Evolutionary conservation across 2,329 filamentous ascomycete genomes (phyloP).

Genomic region (Penicillium decumbens): DNA sequence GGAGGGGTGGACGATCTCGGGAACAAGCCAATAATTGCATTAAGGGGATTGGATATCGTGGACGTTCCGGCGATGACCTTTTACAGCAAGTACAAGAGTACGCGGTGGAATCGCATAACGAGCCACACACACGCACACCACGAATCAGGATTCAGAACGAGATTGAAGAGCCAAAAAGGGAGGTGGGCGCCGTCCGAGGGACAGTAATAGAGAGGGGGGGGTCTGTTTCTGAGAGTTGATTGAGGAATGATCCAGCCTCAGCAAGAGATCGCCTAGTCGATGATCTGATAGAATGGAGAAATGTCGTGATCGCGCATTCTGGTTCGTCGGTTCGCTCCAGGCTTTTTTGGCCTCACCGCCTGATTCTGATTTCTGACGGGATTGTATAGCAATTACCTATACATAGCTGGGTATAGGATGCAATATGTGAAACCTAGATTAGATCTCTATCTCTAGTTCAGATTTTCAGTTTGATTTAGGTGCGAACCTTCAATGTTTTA

Average conservation of each 20-base stretch:
- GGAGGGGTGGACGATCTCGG: neutral
- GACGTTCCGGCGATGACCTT: neutral
- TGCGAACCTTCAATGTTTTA: neutral
- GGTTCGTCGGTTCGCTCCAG: slow-evolving; percentile 24
- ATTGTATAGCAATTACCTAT: neutral
- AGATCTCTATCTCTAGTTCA: no score
- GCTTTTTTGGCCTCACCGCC: slow-evolving; percentile 20
- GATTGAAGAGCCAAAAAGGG: slow-evolving; percentile 1
- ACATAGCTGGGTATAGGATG: neutral
- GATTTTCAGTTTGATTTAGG: neutral
- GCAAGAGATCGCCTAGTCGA: slow-evolving; percentile 24
- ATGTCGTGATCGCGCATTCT: slow-evolving; percentile 40
- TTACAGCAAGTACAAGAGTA: neutral
- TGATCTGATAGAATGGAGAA: slow-evolving; percentile 43
- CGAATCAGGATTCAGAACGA: neutral
- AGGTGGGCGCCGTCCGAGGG: neutral
- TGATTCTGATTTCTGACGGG: neutral
- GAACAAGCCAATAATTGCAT: neutral
- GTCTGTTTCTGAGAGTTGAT: neutral
- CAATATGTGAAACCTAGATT: neutral
- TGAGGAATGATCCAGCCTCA: slow-evolving; percentile 1
- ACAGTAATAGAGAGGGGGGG: neutral
- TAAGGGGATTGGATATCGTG: neutral
- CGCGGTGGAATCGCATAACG: slow-evolving; percentile 17
- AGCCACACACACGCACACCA: slow-evolving; percentile 22